A percentile compares a stretch with the other conserved stretches of the same genome.
Evolutionary conservation across 768 basidiomycete genomes (phyloP).

Genomic region (Macrolepiota dolichaula): DNA sequence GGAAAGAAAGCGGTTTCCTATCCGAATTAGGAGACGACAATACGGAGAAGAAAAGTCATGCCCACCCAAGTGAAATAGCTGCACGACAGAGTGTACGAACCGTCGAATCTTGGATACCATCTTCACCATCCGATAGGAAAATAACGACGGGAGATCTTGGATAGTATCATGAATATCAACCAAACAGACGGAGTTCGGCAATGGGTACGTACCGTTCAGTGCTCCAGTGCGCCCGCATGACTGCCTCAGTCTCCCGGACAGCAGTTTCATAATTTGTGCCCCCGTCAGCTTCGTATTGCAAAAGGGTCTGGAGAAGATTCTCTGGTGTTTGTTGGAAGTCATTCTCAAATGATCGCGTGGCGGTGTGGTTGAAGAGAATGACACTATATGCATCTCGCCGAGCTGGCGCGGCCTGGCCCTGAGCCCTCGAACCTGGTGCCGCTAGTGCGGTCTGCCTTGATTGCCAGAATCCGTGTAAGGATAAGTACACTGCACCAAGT

Average conservation of each 20-base stretch:
- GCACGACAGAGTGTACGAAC: conserved; percentile 39
- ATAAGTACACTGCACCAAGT: conserved; percentile 57
- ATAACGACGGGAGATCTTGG: conserved; percentile 48
- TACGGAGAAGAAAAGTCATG: neutral
- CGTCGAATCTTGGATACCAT: conserved; percentile 32
- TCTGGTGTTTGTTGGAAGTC: conserved; percentile 45
- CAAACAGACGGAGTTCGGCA: neutral
- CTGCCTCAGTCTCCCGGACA: conserved; percentile 26
- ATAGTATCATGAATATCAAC: neutral
- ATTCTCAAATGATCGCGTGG: conserved; percentile 30
- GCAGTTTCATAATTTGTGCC: conserved; percentile 46
- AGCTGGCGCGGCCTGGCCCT: conserved; percentile 13
- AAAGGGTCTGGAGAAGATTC: conserved; percentile 34
- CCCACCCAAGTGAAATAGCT: conserved; percentile 41
- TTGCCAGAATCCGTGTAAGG: conserved; percentile 53
- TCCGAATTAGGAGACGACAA: neutral
- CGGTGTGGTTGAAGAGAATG: conserved; percentile 36
- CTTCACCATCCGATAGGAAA: conserved; percentile 58
- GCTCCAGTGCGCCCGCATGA: conserved; percentile 48
- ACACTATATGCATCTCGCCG: conserved; percentile 57
- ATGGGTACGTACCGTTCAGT: conserved; percentile 37
- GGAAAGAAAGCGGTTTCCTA: conserved; percentile 56
- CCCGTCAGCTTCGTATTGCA: conserved; percentile 24
- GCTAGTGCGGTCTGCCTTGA: conserved; percentile 40
- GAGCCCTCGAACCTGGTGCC: conserved; percentile 8